A percentile compares a stretch with the other conserved stretches of the same genome.
Conservation (phyloP, 2,329 filamentous ascomycete species). For the Lachnum nothofagi region DNA sequence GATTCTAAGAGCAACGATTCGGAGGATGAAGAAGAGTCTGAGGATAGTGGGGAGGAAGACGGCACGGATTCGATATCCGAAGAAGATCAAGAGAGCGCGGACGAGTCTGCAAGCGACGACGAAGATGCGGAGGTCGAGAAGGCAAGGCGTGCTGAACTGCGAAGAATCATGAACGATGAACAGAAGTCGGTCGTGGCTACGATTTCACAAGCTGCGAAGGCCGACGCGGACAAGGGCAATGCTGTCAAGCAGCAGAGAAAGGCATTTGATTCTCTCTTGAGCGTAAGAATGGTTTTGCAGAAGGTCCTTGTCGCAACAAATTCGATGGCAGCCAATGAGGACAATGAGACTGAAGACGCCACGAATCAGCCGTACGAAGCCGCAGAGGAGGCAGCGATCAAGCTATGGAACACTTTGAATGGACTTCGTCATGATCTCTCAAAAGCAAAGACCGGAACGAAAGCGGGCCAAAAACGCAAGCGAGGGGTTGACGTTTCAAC, state of each 20-base stretch:
- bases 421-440: slow-evolving; percentile 59
- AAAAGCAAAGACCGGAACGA: slow-evolving; percentile 40
- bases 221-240: slow-evolving; percentile 76
- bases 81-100: slow-evolving; percentile 34
- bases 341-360: slow-evolving; percentile 38
- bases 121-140: slow-evolving; percentile 30
- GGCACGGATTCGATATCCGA: slow-evolving; percentile 28
- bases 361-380: slow-evolving; percentile 56
- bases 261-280: slow-evolving; percentile 81
- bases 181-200: slow-evolving; percentile 62
- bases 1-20: slow-evolving; percentile 28
- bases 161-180: slow-evolving; percentile 62
- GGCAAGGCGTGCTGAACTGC: slow-evolving; percentile 52
- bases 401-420: slow-evolving; percentile 77
- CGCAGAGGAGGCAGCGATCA: slow-evolving; percentile 79
- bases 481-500: slow-evolving; percentile 49
- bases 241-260: slow-evolving; percentile 83
- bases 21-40: slow-evolving; percentile 32
- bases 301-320: slow-evolving; percentile 83
- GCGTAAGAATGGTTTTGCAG: slow-evolving; percentile 86
- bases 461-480: slow-evolving; percentile 58
- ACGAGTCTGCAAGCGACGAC: slow-evolving; percentile 25
- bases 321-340: slow-evolving; percentile 52
- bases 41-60: slow-evolving; percentile 27
- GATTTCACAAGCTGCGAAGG: slow-evolving; percentile 57